phyloP scores from a whole-genome alignment of 2,329 filamentous ascomycete genomes.

The Ophiostoma novo-ulmi region DNA sequence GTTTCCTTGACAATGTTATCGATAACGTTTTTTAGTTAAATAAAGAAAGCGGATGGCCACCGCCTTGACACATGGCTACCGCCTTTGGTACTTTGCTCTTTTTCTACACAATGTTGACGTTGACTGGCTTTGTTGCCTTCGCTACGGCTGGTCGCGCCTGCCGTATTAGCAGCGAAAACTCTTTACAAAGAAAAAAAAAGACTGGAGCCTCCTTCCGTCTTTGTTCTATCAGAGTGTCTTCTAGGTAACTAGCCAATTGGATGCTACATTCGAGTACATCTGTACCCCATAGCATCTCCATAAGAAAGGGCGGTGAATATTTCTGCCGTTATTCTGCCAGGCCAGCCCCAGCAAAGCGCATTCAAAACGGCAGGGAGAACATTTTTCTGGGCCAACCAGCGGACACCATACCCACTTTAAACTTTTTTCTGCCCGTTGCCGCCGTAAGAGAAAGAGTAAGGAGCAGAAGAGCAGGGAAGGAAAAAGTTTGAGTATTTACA shows the following conservation, averaged over 20 bases:
- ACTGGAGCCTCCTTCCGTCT: conserved; percentile 11
- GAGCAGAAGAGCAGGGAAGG: conserved; percentile 7
- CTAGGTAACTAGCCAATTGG: neutral
- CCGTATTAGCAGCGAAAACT: conserved; percentile 11
- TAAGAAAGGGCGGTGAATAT: conserved; percentile 15
- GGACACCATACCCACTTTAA: conserved; percentile 22
- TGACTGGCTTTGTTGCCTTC: conserved; percentile 6
- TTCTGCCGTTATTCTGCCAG: conserved; percentile 17
- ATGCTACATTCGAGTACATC: neutral
- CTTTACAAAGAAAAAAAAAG: neutral
- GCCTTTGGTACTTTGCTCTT: conserved; percentile 14
- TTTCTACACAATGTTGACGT: conserved; percentile 14
- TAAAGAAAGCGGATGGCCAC: neutral
- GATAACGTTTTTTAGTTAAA: conserved; percentile 11
- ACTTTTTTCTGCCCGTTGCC: conserved; percentile 25
- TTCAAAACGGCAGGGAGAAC: neutral
- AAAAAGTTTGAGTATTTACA: conserved; percentile 25
- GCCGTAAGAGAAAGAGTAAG: conserved; percentile 1
- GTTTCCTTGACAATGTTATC: conserved; percentile 26
- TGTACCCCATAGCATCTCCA: neutral
- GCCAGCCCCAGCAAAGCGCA: conserved; percentile 4
- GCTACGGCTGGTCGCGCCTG: neutral
- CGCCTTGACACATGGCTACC: conserved; percentile 5
- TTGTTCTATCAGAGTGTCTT: neutral
- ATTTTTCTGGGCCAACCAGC: conserved; percentile 27